Base-by-base conservation (phyloP, 495 filamentous ascomycete species). In the Hyaloscypha variabilis region DNA sequence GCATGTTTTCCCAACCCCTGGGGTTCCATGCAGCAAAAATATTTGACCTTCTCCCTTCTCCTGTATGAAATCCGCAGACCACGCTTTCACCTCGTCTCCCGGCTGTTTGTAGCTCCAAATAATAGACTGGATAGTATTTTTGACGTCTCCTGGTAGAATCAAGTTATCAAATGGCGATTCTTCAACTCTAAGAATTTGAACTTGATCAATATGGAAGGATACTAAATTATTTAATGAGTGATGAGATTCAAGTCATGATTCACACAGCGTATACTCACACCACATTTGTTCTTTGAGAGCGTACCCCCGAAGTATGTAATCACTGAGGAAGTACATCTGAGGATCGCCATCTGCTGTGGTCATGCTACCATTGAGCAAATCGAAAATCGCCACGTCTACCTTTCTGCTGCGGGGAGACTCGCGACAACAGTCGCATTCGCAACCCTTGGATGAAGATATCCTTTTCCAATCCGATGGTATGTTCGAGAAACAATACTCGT, bases 1-100 rank as follows among this genome's bases (percentile, higher is more conserved):
- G 24, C 30, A 65, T 8, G 72, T 74, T 50, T 73, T 73, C 11
- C 72, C 72, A n/a, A 71, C 71, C 3, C 72, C 72, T 25, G 72
- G 72, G 19, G 54, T 42, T 8, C 74, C 74, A 62, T 76, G 73
- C 6, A 76, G 67, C 24, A 76, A 54, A 30, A 76, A 71, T 4
- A 72, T 72, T 30, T 67, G 57, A 23, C 73, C 73, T 60, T 71
- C 67, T 4, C 71, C 71, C 60, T 76, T 74, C 26, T 65, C 68
- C 19, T 59, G 50, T n/a, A 73, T 64, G 39, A 68, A 69, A 59
- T 75, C 72, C 23, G 66, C 31, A 17, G 53, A 53, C 29, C 39
- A 21, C 11, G 26, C 36, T 58, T 64, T 51, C 10, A 19, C 11
- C 57, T 36, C 30, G 5, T 8, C 6, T 4, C 13, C 36, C 3